Evolutionary conservation across 495 filamentous ascomycete species (phyloP).

Genomic region (Tuber umbilicatum): DNA sequence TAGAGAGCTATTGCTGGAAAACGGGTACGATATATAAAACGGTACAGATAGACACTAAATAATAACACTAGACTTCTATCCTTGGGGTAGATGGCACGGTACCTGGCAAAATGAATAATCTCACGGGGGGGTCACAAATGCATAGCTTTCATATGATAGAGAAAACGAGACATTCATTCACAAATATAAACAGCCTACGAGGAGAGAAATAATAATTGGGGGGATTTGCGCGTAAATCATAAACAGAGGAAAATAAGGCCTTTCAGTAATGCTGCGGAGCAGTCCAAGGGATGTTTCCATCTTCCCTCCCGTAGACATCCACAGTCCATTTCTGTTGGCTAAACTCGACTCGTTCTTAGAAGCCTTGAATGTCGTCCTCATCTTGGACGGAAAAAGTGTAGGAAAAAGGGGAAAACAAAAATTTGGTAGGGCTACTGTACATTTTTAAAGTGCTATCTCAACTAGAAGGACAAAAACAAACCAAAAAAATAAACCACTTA

Average conservation of each 20-base stretch:
- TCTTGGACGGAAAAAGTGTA: not conserved
- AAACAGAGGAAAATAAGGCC: conserved; percentile 45
- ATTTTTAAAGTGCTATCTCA: not conserved
- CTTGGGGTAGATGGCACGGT: not conserved
- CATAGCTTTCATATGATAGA: not conserved
- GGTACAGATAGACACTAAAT: not conserved
- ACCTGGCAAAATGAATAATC: not conserved
- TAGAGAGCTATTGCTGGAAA: conserved; percentile 11
- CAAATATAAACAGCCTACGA: not conserved
- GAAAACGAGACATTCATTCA: not conserved
- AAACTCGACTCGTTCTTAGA: not conserved
- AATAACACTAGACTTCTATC: not conserved
- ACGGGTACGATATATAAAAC: not conserved
- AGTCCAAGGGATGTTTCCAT: conserved; percentile 43
- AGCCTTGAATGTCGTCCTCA: not conserved
- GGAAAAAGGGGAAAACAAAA: not conserved
- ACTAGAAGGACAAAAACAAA: conserved; percentile 26
- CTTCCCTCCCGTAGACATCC: conserved; percentile 39
- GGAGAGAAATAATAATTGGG: not conserved
- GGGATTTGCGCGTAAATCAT: conserved; percentile 33
- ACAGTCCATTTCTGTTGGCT: not conserved
- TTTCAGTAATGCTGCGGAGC: conserved; percentile 46
- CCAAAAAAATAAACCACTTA: not conserved
- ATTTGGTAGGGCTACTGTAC: not conserved
- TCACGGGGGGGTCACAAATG: not conserved